Evolutionary conservation across 2,329 filamentous ascomycete genomes (phyloP).

Genomic region (Colletotrichum acutatum): DNA sequence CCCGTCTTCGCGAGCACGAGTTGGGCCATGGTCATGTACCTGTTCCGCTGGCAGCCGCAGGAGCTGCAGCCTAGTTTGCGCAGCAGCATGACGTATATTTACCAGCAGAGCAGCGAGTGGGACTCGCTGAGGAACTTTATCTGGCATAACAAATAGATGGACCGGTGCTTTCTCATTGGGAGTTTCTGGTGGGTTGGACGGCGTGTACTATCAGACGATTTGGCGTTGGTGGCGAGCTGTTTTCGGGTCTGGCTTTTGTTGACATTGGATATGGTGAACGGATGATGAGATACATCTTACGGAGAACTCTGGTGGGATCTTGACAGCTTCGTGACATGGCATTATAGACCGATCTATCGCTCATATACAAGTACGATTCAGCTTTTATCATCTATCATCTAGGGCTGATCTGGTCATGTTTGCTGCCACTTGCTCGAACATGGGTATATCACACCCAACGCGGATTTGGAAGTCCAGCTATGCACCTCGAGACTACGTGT

Average conservation of each 20-base stretch:
- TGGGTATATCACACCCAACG: constrained; percentile 59
- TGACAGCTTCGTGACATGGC: constrained; percentile 21
- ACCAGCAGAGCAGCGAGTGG: constrained; percentile 89
- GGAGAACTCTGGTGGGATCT: neutral
- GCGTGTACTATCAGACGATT: constrained; percentile 15
- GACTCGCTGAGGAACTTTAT: constrained; percentile 86
- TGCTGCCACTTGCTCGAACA: constrained; percentile 44
- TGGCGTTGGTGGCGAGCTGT: constrained; percentile 13
- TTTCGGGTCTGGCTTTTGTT: neutral
- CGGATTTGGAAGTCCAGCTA: constrained; percentile 67
- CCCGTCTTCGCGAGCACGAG: constrained; percentile 90
- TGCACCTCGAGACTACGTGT: constrained; percentile 48
- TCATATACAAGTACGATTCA: constrained; percentile 9
- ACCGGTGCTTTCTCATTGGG: neutral
- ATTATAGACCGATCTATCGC: constrained; percentile 38
- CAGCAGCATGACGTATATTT: constrained; percentile 98
- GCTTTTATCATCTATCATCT: neutral
- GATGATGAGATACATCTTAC: neutral
- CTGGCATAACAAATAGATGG: constrained; percentile 78
- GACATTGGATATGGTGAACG: neutral
- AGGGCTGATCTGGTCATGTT: neutral
- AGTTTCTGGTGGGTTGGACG: neutral
- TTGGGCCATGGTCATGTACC: constrained; percentile 95
- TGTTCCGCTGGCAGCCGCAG: constrained; percentile 93
- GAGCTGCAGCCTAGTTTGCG: constrained; percentile 90